These are phyloP conservation scores for Carex sylvatica DNA, from an alignment of 202 grass and related monocot genomes.

Conservation along the genomic window DNA sequence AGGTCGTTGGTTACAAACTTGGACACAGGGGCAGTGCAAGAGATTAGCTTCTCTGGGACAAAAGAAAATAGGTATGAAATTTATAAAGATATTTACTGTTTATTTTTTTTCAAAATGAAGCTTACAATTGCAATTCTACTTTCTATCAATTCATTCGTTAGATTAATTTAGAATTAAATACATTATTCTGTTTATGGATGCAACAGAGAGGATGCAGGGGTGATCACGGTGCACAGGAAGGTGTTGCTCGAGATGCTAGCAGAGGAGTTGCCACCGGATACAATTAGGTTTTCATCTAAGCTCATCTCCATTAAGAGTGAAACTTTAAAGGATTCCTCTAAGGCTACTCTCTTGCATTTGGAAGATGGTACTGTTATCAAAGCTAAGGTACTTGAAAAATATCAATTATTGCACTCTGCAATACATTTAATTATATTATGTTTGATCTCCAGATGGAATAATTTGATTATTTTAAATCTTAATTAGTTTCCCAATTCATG, in stretches of 20 bases:
- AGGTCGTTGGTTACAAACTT: constrained; percentile 48
- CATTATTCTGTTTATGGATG: not conserved
- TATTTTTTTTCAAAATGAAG: not conserved
- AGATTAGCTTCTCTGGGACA: constrained; percentile 37
- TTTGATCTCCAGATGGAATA: not conserved
- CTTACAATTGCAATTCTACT: not conserved
- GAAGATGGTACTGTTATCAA: constrained; percentile 58
- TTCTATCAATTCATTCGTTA: not conserved
- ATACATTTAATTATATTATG: no score
- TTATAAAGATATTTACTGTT: not conserved
- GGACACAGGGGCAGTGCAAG: constrained; percentile 39
- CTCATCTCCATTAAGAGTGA: constrained; percentile 47
- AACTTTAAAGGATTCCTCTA: constrained; percentile 21
- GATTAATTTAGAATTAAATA: not conserved
- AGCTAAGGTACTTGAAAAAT: constrained; percentile 47
- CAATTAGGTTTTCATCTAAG: constrained; percentile 66
- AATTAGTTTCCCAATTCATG: not conserved
- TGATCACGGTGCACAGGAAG: constrained; percentile 47
- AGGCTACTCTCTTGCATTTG: constrained; percentile 35
- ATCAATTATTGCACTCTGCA: not conserved
- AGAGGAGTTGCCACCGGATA: constrained; percentile 51
- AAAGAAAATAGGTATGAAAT: constrained; percentile 30
- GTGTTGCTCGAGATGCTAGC: constrained; percentile 54
- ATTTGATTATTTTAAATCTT: not conserved
- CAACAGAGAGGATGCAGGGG: constrained; percentile 8